Evolutionary conservation across 2,329 filamentous ascomycete species (phyloP), one percentile per base, ranked within the genome.

Genomic region (Ascosphaera apis): DNA sequence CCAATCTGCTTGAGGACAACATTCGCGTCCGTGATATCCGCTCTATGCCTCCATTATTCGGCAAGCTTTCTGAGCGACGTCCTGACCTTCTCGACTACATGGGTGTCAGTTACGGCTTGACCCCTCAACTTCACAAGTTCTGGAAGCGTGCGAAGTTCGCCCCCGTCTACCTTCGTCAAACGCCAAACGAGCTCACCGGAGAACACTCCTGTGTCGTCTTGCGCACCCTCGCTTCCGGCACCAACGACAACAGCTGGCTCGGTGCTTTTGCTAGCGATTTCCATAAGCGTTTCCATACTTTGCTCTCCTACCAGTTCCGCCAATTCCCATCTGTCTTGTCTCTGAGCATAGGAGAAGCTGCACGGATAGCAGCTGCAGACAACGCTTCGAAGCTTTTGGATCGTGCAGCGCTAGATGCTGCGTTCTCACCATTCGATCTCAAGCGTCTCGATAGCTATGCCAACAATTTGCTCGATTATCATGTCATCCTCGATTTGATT

Each of bases 191-290:
- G 39, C 65, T 98, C 33, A 98, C 91, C 0, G 88, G 88, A 37
- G 88, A 98, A 56, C 88, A 98, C 53, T 92, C 88, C 0, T 93
- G 83, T 51, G 86, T 98, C 18, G 98, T 98, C 91, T 67, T 98
- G 34, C 72, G 82, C 39, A 78, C 83, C 1, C 65, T 98, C 2
- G 54, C 62, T 35, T 56, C 57, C 1, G 58, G 61, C 17, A 52
- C 57, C 18, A 73, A 72, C 31, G 82, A 92, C 45, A 63, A 63
- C 38, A 72, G 69, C 47, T 95, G 88, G 88, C 72, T 95, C 0
- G 81, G 80, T 12, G 82, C 83, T 2, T 98, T 91, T 50, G 69
- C 86, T 3, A 71, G 77, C 41, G 88, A 98, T 54, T 98, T 95
- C 66, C 84, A 95, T 50, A 75, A 72, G 43, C 75, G 91, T n/a